Conservation (phyloP, 2,329 filamentous ascomycete genomes). For the Trichoderma atrobrunneum region DNA sequence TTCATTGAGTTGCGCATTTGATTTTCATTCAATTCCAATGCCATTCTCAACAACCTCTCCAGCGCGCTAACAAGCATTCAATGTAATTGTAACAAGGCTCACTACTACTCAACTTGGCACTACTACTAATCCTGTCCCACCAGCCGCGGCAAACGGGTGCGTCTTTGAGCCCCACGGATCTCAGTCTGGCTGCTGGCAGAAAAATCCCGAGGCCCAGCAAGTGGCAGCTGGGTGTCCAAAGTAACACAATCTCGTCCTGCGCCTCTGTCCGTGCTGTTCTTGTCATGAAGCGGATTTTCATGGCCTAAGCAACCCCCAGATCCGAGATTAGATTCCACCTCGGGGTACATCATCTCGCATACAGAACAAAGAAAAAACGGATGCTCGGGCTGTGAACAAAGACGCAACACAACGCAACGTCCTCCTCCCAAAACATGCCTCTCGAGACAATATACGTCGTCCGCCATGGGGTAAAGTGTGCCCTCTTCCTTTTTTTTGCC, state of each 20-base stretch:
- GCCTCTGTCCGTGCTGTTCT: background rate
- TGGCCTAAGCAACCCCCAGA: slow-evolving; percentile 16
- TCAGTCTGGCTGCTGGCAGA: background rate
- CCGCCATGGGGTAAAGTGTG: slow-evolving; percentile 65
- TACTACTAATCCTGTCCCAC: background rate
- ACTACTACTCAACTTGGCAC: background rate
- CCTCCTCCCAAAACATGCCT: slow-evolving; percentile 48
- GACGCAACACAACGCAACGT: background rate
- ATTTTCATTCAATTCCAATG: background rate
- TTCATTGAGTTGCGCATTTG: background rate
- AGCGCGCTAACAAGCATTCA: background rate
- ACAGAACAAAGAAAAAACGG: background rate
- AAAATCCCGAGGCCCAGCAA: background rate
- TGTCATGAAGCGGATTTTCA: background rate
- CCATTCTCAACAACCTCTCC: background rate
- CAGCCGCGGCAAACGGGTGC: background rate
- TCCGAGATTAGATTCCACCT: slow-evolving; percentile 5
- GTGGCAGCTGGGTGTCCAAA: background rate
- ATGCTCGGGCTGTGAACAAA: background rate
- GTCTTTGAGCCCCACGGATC: background rate
- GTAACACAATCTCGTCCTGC: background rate
- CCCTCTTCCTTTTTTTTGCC: background rate
- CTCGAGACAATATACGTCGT: slow-evolving; percentile 71
- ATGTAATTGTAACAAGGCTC: background rate
- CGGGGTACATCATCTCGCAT: slow-evolving; percentile 17